Conservation (phyloP, 441 rosid species). For the Raphanus hybrid region DNA sequence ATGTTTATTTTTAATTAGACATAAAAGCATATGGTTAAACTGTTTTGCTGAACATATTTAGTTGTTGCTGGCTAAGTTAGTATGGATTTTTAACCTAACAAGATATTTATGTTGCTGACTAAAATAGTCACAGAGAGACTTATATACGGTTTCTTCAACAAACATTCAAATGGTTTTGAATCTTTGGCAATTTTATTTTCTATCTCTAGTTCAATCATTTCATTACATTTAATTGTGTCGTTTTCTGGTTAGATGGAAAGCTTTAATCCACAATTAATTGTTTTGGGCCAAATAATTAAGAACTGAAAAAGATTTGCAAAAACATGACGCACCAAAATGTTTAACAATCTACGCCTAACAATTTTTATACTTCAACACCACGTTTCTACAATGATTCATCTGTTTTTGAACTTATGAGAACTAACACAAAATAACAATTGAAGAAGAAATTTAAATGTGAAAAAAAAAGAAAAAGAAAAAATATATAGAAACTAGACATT, state of each 20-base stretch:
- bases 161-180: constrained; percentile 14
- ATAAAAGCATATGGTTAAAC: too few species aligned
- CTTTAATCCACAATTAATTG: constrained; percentile 20
- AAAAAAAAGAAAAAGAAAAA: background rate
- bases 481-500: constrained; percentile 50
- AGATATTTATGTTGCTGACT: background rate
- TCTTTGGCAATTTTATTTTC: background rate
- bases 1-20: too few species aligned
- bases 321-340: constrained; percentile 21
- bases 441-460: constrained; percentile 24
- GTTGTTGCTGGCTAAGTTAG: background rate
- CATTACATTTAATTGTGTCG: constrained; percentile 20
- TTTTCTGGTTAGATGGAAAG: constrained; percentile 31
- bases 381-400: constrained; percentile 43
- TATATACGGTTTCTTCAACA: background rate
- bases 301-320: constrained; percentile 24
- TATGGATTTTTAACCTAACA: background rate
- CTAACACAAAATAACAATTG: constrained; percentile 40
- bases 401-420: constrained; percentile 43
- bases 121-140: background rate
- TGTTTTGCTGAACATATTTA: background rate
- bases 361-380: constrained; percentile 23
- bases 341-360: constrained; percentile 23
- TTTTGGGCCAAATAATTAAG: constrained; percentile 23
- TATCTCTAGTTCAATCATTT: background rate